Evolutionary conservation across 192 early-diverging fungal species (phyloP).

Genomic region (Linnemannia schmuckeri): DNA sequence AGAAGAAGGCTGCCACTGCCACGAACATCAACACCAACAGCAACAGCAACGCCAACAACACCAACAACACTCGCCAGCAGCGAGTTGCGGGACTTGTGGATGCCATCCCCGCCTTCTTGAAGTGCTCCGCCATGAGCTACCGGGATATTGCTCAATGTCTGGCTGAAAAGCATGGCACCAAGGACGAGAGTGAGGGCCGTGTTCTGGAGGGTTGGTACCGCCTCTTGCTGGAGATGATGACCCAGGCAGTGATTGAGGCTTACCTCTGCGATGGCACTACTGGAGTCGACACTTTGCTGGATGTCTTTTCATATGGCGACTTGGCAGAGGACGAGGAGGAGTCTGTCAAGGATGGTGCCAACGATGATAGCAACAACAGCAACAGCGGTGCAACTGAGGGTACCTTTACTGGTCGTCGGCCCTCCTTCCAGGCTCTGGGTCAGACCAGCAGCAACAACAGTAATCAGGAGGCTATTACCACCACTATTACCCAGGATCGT

Average conservation of each 20-base stretch:
- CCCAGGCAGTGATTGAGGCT: conserved; percentile 66
- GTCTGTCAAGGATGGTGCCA: conserved; percentile 10
- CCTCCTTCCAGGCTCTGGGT: conserved; percentile 10
- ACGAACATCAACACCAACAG: conserved; percentile 11
- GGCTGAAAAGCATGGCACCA: conserved; percentile 31
- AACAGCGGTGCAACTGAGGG: neutral
- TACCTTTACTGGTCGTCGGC: neutral
- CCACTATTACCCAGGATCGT: conserved; percentile 11
- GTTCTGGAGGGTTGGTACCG: conserved; percentile 67
- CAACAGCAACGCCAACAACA: conserved; percentile 9
- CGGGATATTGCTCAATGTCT: conserved; percentile 44
- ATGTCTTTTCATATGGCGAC: conserved; percentile 69
- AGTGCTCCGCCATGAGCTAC: conserved; percentile 62
- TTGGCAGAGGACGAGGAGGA: conserved; percentile 55
- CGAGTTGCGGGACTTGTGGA: conserved; percentile 59
- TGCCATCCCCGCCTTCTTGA: conserved; percentile 64
- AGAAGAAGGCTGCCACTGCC: conserved; percentile 26
- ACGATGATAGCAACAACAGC: conserved; percentile 10
- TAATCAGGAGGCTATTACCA: conserved; percentile 5
- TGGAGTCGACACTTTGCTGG: conserved; percentile 62
- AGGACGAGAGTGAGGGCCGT: conserved; percentile 57
- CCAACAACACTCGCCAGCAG: conserved; percentile 19
- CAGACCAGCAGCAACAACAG: neutral
- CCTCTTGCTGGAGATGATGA: conserved; percentile 67
- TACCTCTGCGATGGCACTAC: conserved; percentile 64